A percentile compares a stretch with the other conserved stretches of the same genome.
Evolutionary conservation across 352 stramenopile genomes (phyloP).

Genomic region (Salisapilia sapeloensis): DNA sequence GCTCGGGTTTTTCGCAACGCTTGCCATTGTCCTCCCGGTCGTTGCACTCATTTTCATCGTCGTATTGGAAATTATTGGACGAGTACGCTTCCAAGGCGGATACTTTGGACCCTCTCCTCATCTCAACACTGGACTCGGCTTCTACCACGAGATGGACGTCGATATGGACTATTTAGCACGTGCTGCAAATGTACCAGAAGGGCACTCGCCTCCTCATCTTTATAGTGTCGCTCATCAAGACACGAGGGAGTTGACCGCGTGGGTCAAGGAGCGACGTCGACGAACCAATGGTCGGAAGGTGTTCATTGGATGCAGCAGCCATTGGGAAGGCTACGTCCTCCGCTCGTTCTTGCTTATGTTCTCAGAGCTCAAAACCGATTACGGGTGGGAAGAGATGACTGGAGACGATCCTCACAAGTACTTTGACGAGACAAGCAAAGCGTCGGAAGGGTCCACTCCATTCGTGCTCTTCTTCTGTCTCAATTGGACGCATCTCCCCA

Average conservation of each 20-base stretch:
- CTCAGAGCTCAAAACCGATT: conserved; percentile 34
- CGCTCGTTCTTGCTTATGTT: conserved; percentile 53
- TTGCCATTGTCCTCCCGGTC: conserved; percentile 8
- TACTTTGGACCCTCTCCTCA: conserved; percentile 13
- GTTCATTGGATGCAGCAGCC: conserved; percentile 36
- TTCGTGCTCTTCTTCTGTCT: conserved; percentile 62
- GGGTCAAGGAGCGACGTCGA: conserved; percentile 34
- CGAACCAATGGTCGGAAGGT: conserved; percentile 60
- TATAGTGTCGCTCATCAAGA: no score
- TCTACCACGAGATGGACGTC: conserved; percentile 70
- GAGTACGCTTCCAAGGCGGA: conserved; percentile 29
- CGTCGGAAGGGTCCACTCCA: no score
- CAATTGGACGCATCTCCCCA: conserved; percentile 41
- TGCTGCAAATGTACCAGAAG: conserved; percentile 11
- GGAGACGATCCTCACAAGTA: conserved; percentile 31
- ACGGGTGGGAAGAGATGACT: conserved; percentile 45
- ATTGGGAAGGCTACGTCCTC: conserved; percentile 47
- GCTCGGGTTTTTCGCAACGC: no score
- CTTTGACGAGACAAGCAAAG: conserved; percentile 40
- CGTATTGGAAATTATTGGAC: conserved; percentile 23
- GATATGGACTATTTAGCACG: conserved; percentile 35
- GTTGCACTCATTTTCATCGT: conserved; percentile 9
- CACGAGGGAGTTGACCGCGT: conserved; percentile 41
- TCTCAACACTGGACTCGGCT: conserved; percentile 36
- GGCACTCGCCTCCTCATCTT: conserved; percentile 27